Evolutionary conservation across 768 basidiomycete species (phyloP).

Genomic region (Tricholoma matsutake): DNA sequence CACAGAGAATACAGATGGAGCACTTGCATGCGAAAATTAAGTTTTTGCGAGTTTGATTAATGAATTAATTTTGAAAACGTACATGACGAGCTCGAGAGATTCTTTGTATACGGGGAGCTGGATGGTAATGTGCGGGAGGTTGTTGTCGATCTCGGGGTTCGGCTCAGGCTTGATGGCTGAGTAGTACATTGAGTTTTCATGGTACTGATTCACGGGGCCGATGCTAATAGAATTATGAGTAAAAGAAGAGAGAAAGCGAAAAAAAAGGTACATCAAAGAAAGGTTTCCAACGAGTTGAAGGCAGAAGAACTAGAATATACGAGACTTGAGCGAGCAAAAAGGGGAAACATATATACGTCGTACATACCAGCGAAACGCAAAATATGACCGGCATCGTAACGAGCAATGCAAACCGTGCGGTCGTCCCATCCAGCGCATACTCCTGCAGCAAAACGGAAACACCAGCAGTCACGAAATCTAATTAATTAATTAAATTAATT

Average conservation of each 20-base stretch:
- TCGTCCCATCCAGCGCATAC: slow-evolving; percentile 60
- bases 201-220: slow-evolving; percentile 83
- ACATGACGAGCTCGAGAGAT: slow-evolving; percentile 72
- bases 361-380: slow-evolving; percentile 69
- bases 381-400: slow-evolving; percentile 68
- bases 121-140: slow-evolving; percentile 75
- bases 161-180: slow-evolving; percentile 66
- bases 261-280: slow-evolving; percentile 46
- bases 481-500: too few species aligned
- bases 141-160: slow-evolving; percentile 64
- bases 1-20: slow-evolving; percentile 72
- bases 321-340: neutral
- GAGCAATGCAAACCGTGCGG: slow-evolving; percentile 62
- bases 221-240: slow-evolving; percentile 29
- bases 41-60: too few species aligned
- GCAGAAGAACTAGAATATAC: slow-evolving; percentile 63
- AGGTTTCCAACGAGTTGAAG: slow-evolving; percentile 68
- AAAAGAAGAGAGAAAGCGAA: neutral
- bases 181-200: slow-evolving; percentile 82
- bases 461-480: slow-evolving; percentile 64
- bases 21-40: slow-evolving; percentile 32
- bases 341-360: neutral
- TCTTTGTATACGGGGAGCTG: slow-evolving; percentile 90
- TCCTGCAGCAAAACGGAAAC: slow-evolving; percentile 60
- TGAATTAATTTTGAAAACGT: slow-evolving; percentile 21